These are phyloP conservation scores for Mucor saturninus DNA, from an alignment of 371 early-diverging fungal species.

Conservation along the genomic window DNA sequence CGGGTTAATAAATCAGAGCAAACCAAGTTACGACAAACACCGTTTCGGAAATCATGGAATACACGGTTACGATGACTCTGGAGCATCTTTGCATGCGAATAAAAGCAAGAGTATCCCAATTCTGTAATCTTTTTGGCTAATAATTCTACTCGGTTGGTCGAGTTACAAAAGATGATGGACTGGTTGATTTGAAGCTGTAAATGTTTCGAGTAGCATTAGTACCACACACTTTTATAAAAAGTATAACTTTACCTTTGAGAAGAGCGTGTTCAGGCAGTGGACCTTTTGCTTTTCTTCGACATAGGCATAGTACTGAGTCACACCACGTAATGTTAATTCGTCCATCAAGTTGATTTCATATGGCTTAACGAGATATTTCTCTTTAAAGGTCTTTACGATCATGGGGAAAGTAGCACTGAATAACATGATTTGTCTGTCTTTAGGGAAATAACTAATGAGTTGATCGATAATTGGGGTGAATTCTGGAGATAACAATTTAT, in stretches of 20 bases:
- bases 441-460: conserved; percentile 81
- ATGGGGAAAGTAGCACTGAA: conserved; percentile 99
- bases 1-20: conserved; percentile 97
- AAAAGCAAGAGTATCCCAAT: conserved; percentile 97
- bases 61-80: conserved; percentile 97
- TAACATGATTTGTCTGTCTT: conserved; percentile 91
- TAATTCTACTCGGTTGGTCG: conserved; percentile 95
- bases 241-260: conserved; percentile 69
- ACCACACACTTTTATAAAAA: not conserved
- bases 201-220: too few species aligned
- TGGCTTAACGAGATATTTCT: conserved; percentile 89
- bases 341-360: conserved; percentile 99
- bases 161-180: conserved; percentile 99
- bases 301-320: conserved; percentile 98
- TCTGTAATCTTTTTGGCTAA: conserved; percentile 98
- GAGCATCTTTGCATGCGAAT: conserved; percentile 96
- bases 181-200: conserved; percentile 93
- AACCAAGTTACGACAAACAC: conserved; percentile 93
- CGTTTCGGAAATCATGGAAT: conserved; percentile 97
- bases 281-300: conserved; percentile 98
- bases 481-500: conserved; percentile 95
- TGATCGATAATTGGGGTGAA: conserved; percentile 95
- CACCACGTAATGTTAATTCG: conserved; percentile 94
- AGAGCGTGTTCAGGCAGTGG: conserved; percentile 95
- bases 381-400: conserved; percentile 94